Evolutionary conservation across 768 basidiomycete species (phyloP).

Genomic region (Suillus subaureus): DNA sequence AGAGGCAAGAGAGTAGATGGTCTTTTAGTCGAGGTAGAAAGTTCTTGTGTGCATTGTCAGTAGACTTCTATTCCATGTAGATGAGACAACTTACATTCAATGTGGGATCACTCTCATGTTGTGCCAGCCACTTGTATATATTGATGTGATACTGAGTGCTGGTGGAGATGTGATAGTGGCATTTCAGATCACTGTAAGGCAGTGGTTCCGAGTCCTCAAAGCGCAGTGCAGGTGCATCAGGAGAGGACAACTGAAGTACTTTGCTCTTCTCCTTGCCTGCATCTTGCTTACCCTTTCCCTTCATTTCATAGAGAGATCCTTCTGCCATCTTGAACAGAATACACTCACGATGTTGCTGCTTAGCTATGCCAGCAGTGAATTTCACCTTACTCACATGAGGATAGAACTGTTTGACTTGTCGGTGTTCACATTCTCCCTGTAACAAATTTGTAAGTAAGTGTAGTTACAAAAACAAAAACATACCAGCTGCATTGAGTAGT

Average conservation of each 20-base stretch:
- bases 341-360: slow-evolving; percentile 19
- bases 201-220: neutral
- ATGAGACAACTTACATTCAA: neutral
- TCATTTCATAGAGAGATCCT: neutral
- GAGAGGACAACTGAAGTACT: too few species aligned
- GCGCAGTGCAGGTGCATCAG: neutral
- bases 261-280: too few species aligned
- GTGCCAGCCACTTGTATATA: neutral
- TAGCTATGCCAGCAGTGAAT: slow-evolving; percentile 29
- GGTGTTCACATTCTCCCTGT: slow-evolving; percentile 43
- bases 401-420: slow-evolving; percentile 38
- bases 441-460: neutral
- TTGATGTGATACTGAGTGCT: neutral
- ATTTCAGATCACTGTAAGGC: neutral
- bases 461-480: neutral
- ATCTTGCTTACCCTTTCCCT: neutral
- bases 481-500: slow-evolving; percentile 35
- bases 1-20: slow-evolving; percentile 11
- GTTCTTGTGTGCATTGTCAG: slow-evolving; percentile 21
- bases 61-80: too few species aligned
- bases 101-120: neutral
- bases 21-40: slow-evolving; percentile 26
- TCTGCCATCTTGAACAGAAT: slow-evolving; percentile 12
- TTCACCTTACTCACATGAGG: slow-evolving; percentile 35
- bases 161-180: neutral